Evolutionary conservation across 208 protist genomes (phyloP), one percentile per base, ranked within the genome.

Genomic region (Trypanosoma avium): DNA sequence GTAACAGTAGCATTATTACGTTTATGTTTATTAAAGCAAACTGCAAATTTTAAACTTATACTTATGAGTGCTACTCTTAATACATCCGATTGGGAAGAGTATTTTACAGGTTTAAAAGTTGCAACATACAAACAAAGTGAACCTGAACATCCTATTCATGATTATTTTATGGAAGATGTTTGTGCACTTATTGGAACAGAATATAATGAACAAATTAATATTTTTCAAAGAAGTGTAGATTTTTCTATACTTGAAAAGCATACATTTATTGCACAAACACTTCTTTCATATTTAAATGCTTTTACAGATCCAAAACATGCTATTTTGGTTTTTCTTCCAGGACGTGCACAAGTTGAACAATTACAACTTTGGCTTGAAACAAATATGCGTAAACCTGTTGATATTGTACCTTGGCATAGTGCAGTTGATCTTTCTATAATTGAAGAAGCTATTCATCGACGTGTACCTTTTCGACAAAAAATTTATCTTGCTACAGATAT

Each of bases 401-500:
- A 92, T 10, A 82, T 73, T 32, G 73, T 98, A 8, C 82, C 90
- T 15, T 81, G 75, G 75, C 75, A 81, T 33, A 85, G 79, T 19
- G 76, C 95, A 24, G 81, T 93, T 22, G 95, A 97, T 79, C 83
- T 90, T 65, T 80, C 88, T 27, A 93, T 98, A 0, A 98, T 99
- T 73, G 74, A 82, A 6, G 85, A 72, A 4, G 73, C 83, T 73
- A 84, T 35, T 68, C 90, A 24, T 81, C 92, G 47, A 36, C 63
- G 61, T 56, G 72, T 35, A 78, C 72, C 48, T 13, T 79, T 74
- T 35, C 52, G 60, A 3, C 77, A 92, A 29, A 98, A 98, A 70
- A 81, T 99, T n/a, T 90, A 98, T 30, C 77, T 99, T 22, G 88
- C 96, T 30, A 99, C 97, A n/a, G 98, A 98, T 60, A 98, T 99